A percentile compares a stretch with the other conserved stretches of the same genome.
These are phyloP conservation scores for Arctostaphylos glauca DNA, from an alignment of 148 eudicot genomes.

Conservation along the genomic window DNA sequence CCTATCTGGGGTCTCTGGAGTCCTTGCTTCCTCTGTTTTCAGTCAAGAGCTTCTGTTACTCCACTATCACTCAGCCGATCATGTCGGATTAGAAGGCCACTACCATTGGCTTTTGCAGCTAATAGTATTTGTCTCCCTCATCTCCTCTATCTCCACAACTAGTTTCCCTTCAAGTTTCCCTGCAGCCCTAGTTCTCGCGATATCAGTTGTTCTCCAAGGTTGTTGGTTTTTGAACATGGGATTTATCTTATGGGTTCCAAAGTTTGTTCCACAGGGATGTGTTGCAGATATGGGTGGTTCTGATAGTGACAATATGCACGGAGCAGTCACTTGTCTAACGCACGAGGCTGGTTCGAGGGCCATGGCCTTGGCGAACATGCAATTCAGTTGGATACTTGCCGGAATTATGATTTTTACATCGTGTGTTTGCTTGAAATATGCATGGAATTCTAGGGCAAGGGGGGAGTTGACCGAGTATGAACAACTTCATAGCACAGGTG, in stretches of 20 bases:
- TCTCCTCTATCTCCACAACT: conserved; percentile 40
- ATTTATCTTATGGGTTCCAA: conserved; percentile 68
- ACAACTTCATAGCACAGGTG: conserved; percentile 31
- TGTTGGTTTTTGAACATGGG: conserved; percentile 85
- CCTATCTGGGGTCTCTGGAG: conserved; percentile 43
- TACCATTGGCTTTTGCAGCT: conserved; percentile 83
- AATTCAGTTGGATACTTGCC: conserved; percentile 86
- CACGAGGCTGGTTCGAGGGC: conserved; percentile 66
- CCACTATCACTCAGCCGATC: conserved; percentile 89
- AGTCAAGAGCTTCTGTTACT: conserved; percentile 69
- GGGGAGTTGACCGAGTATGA: conserved; percentile 37
- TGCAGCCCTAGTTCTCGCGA: conserved; percentile 48
- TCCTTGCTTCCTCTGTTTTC: conserved; percentile 67
- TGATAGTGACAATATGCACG: conserved; percentile 28
- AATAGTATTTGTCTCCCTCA: conserved; percentile 54
- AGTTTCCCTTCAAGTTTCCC: conserved; percentile 51
- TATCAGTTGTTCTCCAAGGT: conserved; percentile 75
- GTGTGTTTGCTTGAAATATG: conserved; percentile 31
- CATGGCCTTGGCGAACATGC: conserved; percentile 73
- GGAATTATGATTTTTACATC: conserved; percentile 52
- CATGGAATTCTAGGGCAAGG: conserved; percentile 29
- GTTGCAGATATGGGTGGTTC: conserved; percentile 18
- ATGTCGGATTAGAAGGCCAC: conserved; percentile 81
- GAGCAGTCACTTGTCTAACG: conserved; percentile 55
- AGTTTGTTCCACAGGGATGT: conserved; percentile 68